Evolutionary conservation across 1,284 basidiomycete species (phyloP), one percentile per base, ranked within the genome.

Genomic region (Leccinum pachyderme): DNA sequence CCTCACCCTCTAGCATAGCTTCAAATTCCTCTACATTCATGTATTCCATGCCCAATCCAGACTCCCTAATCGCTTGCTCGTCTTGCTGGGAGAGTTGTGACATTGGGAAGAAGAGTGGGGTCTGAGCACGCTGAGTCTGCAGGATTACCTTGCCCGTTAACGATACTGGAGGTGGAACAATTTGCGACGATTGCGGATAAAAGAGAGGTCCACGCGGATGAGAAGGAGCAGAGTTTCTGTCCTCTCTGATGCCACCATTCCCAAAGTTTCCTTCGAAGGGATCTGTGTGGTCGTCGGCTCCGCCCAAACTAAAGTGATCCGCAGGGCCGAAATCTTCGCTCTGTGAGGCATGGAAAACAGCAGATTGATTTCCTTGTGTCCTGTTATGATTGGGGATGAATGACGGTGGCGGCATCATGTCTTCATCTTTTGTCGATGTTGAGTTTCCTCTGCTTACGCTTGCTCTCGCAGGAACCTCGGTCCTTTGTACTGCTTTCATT

Each of bases 1-100:
- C 86, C 2, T 86, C 85, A 43, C 77, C 84, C 54, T 86, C 84
- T 31, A 88, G 69, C 78, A 89, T 79, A 24, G 77, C 80, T 29
- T 73, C 75, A 45, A 89, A 71, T 64, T 87, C 84, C 18, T 82
- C 77, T n/a, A 70, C 75, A 56, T 78, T 73, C 85, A 89, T 87
- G 57, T 77, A 64, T 61, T 87, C 86, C 33, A 85, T 75, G 2
- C 83, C 86, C 18, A 88, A 69, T 7, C 86, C 86, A 4, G 83
- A 82, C 35, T 77, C 76, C 48, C 75, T 75, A 33, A 87, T 75
- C 7, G 75, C 72, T 52, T 76, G 77, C 58, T 77, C 72, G 39
- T 81, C 78, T 35, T 75, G 76, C 28, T 75, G 73, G 11, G 85
- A 84, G 46, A 84, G 73, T 63, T 89, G 87, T 25, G 83, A 82